Base-by-base conservation (phyloP, 2,329 filamentous ascomycete species). In the Nemania bipapillata region DNA sequence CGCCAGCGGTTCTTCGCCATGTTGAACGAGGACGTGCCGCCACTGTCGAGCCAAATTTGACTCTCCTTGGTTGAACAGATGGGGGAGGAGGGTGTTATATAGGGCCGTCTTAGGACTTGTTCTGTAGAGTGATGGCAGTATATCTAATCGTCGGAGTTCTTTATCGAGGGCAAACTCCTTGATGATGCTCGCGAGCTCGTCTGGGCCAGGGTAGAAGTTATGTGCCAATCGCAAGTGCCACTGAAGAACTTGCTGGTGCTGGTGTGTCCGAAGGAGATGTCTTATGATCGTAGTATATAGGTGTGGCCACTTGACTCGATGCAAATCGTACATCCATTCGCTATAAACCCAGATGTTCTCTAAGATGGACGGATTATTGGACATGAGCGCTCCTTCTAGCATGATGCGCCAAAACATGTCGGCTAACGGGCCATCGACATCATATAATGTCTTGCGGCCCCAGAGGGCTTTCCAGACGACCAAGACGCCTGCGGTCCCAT, bases 31-130 rank as follows among this genome's bases (percentile, higher is more conserved):
- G 3, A 80, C 74, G 26, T 77, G 77, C 47, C 86, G 83, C 86
- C 86, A 89, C n/a, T 72, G 70, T 9, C 76, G 78, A 6, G 86
- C 86, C 17, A 83, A 69, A 2, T 72, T 72, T 0, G 83, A 83
- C 37, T 80, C 77, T 0, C 86, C 86, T n/a, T 79, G 76, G 4
- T 80, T 76, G 72, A 84, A 88, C 1, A 88, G 78, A 58, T 82
- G 76, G 2, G 86, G 85, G n/a, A 88, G 80, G 7, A 88, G 63
- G 22, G 78, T 76, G 70, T 87, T 86, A 73, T 88, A 88, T 0
- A 87, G 72, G 11, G 75, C 70, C 49, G 81, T 84, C 53, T 84
- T 79, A 2, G 73, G 74, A 53, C 81, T 84, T 20, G 79, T 78
- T 8, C 79, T 74, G 68, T 88, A 88, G 9, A 88, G 77, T 15